A percentile compares a stretch with the other conserved stretches of the same genome.
Evolutionary conservation across 1,139 yeast species (phyloP).

Genomic region (Pichia sp.): DNA sequence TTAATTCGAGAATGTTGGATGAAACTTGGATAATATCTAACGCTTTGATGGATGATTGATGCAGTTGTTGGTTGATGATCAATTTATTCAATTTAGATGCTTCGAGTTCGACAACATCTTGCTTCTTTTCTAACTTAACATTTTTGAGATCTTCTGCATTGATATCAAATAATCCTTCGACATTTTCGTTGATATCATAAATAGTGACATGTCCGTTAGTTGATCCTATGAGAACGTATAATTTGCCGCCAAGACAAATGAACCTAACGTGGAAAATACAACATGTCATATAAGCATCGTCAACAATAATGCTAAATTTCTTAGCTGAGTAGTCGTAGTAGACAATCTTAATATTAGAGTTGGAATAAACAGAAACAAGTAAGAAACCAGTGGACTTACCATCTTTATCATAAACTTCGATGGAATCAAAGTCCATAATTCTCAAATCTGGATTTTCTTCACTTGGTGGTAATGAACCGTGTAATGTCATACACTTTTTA

Average conservation of each 20-base stretch:
- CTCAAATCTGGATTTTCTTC: slow-evolving; percentile 72
- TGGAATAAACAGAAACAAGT: slow-evolving; percentile 76
- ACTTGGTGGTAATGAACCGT: slow-evolving; percentile 47
- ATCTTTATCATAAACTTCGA: slow-evolving; percentile 24
- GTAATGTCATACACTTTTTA: slow-evolving; percentile 44
- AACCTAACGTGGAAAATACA: slow-evolving; percentile 69
- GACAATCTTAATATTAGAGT: slow-evolving; percentile 74
- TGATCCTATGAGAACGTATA: slow-evolving; percentile 55
- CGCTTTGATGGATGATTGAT: slow-evolving; percentile 82
- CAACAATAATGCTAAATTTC: slow-evolving; percentile 43
- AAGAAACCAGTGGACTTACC: slow-evolving; percentile 44
- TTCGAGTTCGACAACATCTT: neutral
- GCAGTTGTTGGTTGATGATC: slow-evolving; percentile 52
- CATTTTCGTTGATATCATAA: slow-evolving; percentile 48
- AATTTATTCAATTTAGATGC: slow-evolving; percentile 17
- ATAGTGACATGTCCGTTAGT: slow-evolving; percentile 79
- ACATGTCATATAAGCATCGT: slow-evolving; percentile 64
- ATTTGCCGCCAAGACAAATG: slow-evolving; percentile 32
- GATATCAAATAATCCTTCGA: slow-evolving; percentile 21
- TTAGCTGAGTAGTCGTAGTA: slow-evolving; percentile 39
- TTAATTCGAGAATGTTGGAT: slow-evolving; percentile 16
- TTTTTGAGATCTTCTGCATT: neutral
- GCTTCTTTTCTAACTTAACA: neutral
- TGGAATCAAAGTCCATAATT: slow-evolving; percentile 76
- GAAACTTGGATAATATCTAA: slow-evolving; percentile 33